phyloP scores from a whole-genome alignment of 177 flowering plant genomes.

The Vitis hybrid region DNA sequence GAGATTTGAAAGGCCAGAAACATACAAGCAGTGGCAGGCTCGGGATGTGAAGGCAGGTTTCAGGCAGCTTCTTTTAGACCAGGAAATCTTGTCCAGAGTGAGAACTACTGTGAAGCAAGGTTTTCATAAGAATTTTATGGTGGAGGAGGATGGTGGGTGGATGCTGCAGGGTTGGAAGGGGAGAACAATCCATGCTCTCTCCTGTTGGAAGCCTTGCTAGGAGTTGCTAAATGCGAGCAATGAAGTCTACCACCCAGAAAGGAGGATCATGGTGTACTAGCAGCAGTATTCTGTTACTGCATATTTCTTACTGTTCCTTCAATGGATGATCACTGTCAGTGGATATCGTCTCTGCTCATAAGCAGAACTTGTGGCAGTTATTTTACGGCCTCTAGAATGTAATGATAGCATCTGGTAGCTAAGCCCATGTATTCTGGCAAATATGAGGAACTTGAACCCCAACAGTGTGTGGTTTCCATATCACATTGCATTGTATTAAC shows the following conservation, averaged over 20 bases:
- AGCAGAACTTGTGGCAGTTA: too few species aligned
- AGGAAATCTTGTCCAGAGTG: slow-evolving; percentile 23
- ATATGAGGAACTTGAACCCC: too few species aligned
- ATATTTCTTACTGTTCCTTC: too few species aligned
- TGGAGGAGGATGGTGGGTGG: slow-evolving; percentile 40
- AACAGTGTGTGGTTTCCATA: too few species aligned
- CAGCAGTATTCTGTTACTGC: too few species aligned
- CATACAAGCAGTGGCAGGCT: slow-evolving; percentile 53
- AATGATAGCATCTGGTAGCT: too few species aligned
- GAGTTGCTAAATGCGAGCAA: background rate
- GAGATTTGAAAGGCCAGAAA: slow-evolving; percentile 45
- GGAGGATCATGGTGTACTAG: too few species aligned
- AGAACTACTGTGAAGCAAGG: slow-evolving; percentile 23
- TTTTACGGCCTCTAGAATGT: too few species aligned
- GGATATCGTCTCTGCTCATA: too few species aligned
- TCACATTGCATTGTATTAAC: too few species aligned
- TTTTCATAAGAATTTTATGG: slow-evolving; percentile 36
- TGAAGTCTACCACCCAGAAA: background rate
- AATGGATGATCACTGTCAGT: too few species aligned
- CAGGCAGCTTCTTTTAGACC: slow-evolving; percentile 32
- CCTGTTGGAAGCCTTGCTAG: slow-evolving; percentile 38
- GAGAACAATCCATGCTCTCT: slow-evolving; percentile 29
- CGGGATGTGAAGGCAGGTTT: slow-evolving; percentile 39
- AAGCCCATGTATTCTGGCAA: too few species aligned
- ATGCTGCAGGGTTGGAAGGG: slow-evolving; percentile 63